phyloP scores from a whole-genome alignment of 2,329 filamentous ascomycete genomes.

The Aspergillus hortae region DNA sequence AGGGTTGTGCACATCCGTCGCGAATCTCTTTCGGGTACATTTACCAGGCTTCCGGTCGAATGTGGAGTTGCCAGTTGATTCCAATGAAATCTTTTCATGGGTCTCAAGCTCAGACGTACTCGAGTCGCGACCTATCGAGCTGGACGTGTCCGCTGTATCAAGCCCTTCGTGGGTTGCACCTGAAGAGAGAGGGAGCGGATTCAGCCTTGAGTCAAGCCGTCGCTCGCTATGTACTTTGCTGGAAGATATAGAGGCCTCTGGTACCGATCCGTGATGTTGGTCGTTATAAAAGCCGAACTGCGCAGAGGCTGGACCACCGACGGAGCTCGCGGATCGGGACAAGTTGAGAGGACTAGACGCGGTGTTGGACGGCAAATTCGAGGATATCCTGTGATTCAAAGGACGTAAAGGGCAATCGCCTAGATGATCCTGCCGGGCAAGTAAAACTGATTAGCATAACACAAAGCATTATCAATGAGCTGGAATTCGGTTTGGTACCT shows the following conservation, averaged over 20 bases:
- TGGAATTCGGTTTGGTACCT: constrained; percentile 17
- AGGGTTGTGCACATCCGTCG: constrained; percentile 1
- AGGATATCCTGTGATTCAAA: background rate
- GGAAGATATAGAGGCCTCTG: constrained; percentile 6
- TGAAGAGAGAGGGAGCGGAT: constrained; percentile 5
- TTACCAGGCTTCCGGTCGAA: background rate
- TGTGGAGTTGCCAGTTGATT: too few species aligned
- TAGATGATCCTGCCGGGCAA: constrained; percentile 6
- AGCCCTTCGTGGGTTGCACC: background rate
- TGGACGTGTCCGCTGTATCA: background rate
- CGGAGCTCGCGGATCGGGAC: constrained; percentile 3
- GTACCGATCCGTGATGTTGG: background rate
- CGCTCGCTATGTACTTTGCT: constrained; percentile 12
- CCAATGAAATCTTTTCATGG: too few species aligned
- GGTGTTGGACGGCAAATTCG: constrained; percentile 2
- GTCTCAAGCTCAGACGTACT: too few species aligned
- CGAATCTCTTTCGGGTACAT: background rate
- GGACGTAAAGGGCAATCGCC: background rate
- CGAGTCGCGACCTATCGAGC: too few species aligned
- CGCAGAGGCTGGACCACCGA: background rate
- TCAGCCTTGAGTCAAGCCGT: constrained; percentile 15
- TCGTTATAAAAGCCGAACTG: background rate
- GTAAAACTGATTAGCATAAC: background rate
- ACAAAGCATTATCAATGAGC: background rate
- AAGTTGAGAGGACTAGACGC: constrained; percentile 1